Evolutionary conservation across 2,329 filamentous ascomycete species (phyloP).

Genomic region (Arthrinium phaeospermum): DNA sequence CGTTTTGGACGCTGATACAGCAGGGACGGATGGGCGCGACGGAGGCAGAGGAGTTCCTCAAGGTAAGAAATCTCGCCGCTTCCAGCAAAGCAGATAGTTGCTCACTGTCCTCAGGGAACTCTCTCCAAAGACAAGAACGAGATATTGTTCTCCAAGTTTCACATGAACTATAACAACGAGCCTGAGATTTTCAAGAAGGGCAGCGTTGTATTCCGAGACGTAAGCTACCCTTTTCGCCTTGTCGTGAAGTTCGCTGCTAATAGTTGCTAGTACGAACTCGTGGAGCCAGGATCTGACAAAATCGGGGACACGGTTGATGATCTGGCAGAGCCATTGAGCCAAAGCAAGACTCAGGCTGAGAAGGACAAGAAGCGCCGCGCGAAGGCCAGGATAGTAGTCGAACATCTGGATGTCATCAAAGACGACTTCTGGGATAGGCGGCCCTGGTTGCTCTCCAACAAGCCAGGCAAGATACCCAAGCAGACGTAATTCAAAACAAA

Average conservation of each 20-base stretch:
- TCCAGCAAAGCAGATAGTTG: not conserved
- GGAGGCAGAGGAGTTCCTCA: constrained; percentile 81
- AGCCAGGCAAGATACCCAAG: constrained; percentile 73
- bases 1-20: constrained; percentile 89
- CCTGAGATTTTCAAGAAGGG: constrained; percentile 92
- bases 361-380: constrained; percentile 80
- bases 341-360: constrained; percentile 81
- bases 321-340: constrained; percentile 56
- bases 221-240: constrained; percentile 44
- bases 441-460: constrained; percentile 82
- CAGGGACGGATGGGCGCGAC: constrained; percentile 75
- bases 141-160: constrained; percentile 86
- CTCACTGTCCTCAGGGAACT: constrained; percentile 67
- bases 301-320: constrained; percentile 53
- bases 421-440: constrained; percentile 91
- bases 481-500: constrained; percentile 46
- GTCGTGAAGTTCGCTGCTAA: constrained; percentile 31
- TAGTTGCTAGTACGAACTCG: constrained; percentile 68
- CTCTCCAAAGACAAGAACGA: constrained; percentile 91
- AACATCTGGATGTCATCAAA: constrained; percentile 93
- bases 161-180: constrained; percentile 98
- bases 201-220: constrained; percentile 85
- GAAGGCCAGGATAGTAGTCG: constrained; percentile 81
- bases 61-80: constrained; percentile 53
- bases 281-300: constrained; percentile 60